Percentiles rank a stretch among this genome's conserved stretches.
These are phyloP conservation scores for Aspergillus hiratsukae DNA, from an alignment of 2,329 filamentous ascomycete genomes.

Conservation along the genomic window DNA sequence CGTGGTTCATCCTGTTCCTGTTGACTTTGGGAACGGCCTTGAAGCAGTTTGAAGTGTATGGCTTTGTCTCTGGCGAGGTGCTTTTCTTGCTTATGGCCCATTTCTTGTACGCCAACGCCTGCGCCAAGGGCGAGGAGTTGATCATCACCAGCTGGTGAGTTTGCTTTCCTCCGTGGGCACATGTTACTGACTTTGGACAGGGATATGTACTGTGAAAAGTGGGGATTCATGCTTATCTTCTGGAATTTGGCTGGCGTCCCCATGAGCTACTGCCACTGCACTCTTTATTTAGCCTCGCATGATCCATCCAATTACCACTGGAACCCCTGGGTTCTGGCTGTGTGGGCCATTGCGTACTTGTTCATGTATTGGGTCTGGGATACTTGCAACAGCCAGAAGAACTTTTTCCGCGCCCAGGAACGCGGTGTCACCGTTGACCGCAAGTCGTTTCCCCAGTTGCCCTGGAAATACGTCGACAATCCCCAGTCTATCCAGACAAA, in stretches of 20 bases:
- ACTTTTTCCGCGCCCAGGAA: slow-evolving; percentile 77
- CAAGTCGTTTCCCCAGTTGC: slow-evolving; percentile 79
- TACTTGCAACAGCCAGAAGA: slow-evolving; percentile 87
- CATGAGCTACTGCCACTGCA: slow-evolving; percentile 88
- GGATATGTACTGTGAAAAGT: slow-evolving; percentile 97
- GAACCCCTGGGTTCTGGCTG: slow-evolving; percentile 61
- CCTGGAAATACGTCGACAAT: slow-evolving; percentile 76
- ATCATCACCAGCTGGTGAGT: slow-evolving; percentile 75
- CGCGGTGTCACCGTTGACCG: slow-evolving; percentile 63
- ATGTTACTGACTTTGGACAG: slow-evolving; percentile 2
- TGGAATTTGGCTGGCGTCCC: slow-evolving; percentile 93
- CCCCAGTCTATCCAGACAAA: slow-evolving; percentile 69
- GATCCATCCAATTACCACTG: slow-evolving; percentile 69
- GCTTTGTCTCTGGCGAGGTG: slow-evolving; percentile 78
- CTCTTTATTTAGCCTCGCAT: slow-evolving; percentile 79
- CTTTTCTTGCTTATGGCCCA: slow-evolving; percentile 80
- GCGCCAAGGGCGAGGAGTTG: slow-evolving; percentile 83
- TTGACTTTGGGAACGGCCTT: slow-evolving; percentile 68
- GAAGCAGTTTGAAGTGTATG: slow-evolving; percentile 75
- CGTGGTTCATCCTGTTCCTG: slow-evolving; percentile 88
- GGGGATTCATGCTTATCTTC: slow-evolving; percentile 96
- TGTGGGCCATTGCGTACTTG: slow-evolving; percentile 65
- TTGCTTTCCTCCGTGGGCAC: not conserved
- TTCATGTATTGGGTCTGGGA: slow-evolving; percentile 90
- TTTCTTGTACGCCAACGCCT: slow-evolving; percentile 86